A percentile compares a stretch with the other conserved stretches of the same genome.
Conservation (phyloP, 805 yeast genomes). For the Yamadazyma nakazawae region DNA sequence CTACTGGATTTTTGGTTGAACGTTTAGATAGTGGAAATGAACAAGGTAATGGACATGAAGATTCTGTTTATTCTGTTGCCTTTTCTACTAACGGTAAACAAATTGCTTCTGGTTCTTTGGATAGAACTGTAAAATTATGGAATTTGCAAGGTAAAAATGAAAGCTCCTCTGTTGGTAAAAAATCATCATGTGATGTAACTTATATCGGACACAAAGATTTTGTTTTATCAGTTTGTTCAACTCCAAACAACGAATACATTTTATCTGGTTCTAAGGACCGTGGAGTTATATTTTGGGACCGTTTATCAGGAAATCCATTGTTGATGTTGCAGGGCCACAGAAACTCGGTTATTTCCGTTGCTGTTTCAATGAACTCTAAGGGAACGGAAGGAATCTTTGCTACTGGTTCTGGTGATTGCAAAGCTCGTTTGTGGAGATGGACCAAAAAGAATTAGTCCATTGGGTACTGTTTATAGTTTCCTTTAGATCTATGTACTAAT, state of each 20-base stretch:
- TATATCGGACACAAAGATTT: slow-evolving; percentile 96
- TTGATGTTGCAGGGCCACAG: slow-evolving; percentile 96
- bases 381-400: slow-evolving; percentile 85
- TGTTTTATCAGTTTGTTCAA: slow-evolving; percentile 88
- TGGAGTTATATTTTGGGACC: slow-evolving; percentile 97
- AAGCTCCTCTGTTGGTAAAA: slow-evolving; percentile 23
- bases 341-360: slow-evolving; percentile 91
- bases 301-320: slow-evolving; percentile 83
- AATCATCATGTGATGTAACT: slow-evolving; percentile 78
- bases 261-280: slow-evolving; percentile 95
- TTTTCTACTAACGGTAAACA: slow-evolving; percentile 89
- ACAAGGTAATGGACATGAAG: slow-evolving; percentile 90
- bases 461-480: neutral
- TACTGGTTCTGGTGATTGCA: slow-evolving; percentile 96
- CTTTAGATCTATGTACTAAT: slow-evolving; percentile 3
- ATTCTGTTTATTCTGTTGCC: slow-evolving; percentile 91
- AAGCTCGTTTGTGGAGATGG: slow-evolving; percentile 96
- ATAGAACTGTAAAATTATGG: slow-evolving; percentile 95
- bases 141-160: slow-evolving; percentile 60
- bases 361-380: slow-evolving; percentile 77
- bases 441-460: slow-evolving; percentile 34
- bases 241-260: slow-evolving; percentile 89
- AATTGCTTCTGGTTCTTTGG: slow-evolving; percentile 92
- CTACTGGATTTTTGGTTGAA: slow-evolving; percentile 88
- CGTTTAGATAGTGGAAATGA: slow-evolving; percentile 87